A percentile compares a stretch with the other conserved stretches of the same genome.
Evolutionary conservation across 441 rosid genomes (phyloP).

Genomic region (Breynia disticha): DNA sequence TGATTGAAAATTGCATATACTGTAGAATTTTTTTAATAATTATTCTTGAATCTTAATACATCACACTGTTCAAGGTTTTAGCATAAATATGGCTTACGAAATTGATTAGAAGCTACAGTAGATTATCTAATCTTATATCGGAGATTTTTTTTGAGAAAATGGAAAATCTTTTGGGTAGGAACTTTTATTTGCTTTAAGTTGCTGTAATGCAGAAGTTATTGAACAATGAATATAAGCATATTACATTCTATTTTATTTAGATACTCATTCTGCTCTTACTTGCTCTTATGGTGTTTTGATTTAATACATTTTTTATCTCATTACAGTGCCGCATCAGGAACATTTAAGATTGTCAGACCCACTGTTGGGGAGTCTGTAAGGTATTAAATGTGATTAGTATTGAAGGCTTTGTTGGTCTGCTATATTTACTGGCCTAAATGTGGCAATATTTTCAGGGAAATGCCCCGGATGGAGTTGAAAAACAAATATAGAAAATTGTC

Average conservation of each 20-base stretch:
- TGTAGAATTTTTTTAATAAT: no score
- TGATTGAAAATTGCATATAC: no score
- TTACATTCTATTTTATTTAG: background rate
- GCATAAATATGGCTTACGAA: no score
- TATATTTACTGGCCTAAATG: constrained; percentile 7
- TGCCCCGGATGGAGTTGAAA: constrained; percentile 78
- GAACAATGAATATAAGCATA: no score
- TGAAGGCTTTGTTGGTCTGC: constrained; percentile 8
- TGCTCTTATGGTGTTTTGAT: background rate
- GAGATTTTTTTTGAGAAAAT: no score
- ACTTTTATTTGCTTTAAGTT: no score
- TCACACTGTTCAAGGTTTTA: no score
- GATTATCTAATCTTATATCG: no score
- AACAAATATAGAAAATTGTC: constrained; percentile 68
- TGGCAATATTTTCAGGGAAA: constrained; percentile 48
- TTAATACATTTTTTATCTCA: constrained; percentile 14
- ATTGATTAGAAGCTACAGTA: no score
- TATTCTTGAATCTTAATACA: no score
- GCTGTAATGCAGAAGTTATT: no score
- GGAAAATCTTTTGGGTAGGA: no score
- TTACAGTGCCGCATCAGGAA: constrained; percentile 67
- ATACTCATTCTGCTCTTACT: constrained; percentile 2
- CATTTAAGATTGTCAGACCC: constrained; percentile 87
- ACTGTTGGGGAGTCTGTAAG: constrained; percentile 95
- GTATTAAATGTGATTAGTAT: constrained; percentile 24